phyloP scores from a whole-genome alignment of 2,329 filamentous ascomycete genomes.

The Ophiobolus disseminans region DNA sequence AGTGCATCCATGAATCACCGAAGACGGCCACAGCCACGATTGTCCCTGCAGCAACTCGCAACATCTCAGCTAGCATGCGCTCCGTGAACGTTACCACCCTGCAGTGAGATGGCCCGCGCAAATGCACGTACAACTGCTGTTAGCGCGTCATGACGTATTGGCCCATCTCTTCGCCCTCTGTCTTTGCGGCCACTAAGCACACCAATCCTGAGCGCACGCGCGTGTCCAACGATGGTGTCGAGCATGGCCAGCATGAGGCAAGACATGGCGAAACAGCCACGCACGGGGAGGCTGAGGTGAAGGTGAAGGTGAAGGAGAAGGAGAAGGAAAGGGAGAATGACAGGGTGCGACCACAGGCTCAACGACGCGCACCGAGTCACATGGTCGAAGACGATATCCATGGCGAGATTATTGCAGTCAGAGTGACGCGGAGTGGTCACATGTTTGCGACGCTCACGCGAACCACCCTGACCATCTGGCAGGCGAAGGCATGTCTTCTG shows the following conservation, averaged over 20 bases:
- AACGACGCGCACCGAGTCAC: slow-evolving; percentile 11
- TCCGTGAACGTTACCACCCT: slow-evolving; percentile 27
- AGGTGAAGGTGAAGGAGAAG: slow-evolving; percentile 19
- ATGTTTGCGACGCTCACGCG: slow-evolving; percentile 87
- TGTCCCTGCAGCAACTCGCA: slow-evolving; percentile 25
- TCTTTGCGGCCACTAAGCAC: slow-evolving; percentile 79
- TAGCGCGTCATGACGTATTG: slow-evolving; percentile 76
- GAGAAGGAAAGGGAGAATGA: slow-evolving; percentile 8
- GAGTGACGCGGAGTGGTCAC: slow-evolving; percentile 79
- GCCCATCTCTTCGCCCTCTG: slow-evolving; percentile 83
- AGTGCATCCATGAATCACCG: slow-evolving; percentile 16
- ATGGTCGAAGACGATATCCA: slow-evolving; percentile 49
- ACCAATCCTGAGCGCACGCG: slow-evolving; percentile 61
- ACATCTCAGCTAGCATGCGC: slow-evolving; percentile 27
- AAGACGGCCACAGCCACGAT: slow-evolving; percentile 31
- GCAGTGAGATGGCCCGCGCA: slow-evolving; percentile 45
- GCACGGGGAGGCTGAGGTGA: background rate
- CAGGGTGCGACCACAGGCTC: too few relatives aligned
- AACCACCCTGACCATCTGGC: slow-evolving; percentile 91
- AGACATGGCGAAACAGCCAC: slow-evolving; percentile 20
- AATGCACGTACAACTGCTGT: slow-evolving; percentile 46
- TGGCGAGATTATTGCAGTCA: slow-evolving; percentile 76
- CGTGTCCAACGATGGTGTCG: slow-evolving; percentile 67
- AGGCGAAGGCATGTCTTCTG: slow-evolving; percentile 76
- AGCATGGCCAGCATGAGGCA: slow-evolving; percentile 19